Evolutionary conservation across 2,329 filamentous ascomycete genomes (phyloP).

Genomic region (Gaeumannomyces tritici): DNA sequence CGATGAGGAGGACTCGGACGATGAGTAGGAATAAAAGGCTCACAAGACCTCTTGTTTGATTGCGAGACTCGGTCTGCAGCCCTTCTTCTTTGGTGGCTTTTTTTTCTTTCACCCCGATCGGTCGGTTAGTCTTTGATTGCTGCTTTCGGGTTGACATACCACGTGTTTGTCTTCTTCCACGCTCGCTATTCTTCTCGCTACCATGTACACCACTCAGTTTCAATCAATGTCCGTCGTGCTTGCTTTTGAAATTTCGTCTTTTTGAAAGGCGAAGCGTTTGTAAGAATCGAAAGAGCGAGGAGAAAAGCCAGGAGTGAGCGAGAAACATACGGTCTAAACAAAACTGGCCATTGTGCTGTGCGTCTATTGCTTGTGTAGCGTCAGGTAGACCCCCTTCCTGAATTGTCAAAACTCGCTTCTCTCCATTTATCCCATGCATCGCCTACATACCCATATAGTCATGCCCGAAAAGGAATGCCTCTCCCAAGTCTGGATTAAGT

Average conservation of each 20-base stretch:
- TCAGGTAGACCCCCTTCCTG: not conserved
- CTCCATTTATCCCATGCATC: not conserved
- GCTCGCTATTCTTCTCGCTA: not conserved
- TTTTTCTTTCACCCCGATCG: not conserved
- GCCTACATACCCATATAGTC: no score
- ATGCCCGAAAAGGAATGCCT: no score
- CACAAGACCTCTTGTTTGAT: not conserved
- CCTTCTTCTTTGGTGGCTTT: not conserved
- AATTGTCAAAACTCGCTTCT: not conserved
- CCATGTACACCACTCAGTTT: not conserved
- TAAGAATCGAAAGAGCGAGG: not conserved
- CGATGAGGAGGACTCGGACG: slow-evolving; percentile 56
- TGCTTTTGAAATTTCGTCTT: not conserved
- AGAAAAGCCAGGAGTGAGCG: not conserved
- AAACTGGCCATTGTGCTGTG: not conserved
- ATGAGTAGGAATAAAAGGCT: slow-evolving; percentile 16
- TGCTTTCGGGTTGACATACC: not conserved
- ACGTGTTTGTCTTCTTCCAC: not conserved
- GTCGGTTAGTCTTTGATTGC: not conserved
- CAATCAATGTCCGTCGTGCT: not conserved
- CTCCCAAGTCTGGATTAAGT: no score
- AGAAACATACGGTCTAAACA: not conserved
- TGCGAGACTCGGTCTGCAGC: not conserved
- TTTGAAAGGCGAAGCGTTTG: not conserved
- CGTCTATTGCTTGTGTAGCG: no score